Conservation (phyloP, 140 eudicot species). For the Cichorium intybus region DNA sequence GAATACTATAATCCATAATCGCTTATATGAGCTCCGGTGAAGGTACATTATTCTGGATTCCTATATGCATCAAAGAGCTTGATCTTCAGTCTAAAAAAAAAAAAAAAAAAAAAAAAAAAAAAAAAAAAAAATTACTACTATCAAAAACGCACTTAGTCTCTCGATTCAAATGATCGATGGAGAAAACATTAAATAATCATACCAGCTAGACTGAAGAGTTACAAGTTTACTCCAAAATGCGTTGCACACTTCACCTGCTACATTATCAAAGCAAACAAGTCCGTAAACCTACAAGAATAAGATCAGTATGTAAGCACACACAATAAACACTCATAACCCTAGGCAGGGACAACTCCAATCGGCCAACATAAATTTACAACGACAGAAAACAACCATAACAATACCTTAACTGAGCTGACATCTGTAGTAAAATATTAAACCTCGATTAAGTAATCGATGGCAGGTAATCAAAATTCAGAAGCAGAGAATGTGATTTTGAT, state of each 20-base stretch:
- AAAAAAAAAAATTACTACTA: background rate
- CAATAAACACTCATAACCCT: slow-evolving; percentile 17
- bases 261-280: background rate
- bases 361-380: background rate
- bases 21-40: background rate
- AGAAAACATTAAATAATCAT: background rate
- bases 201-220: background rate
- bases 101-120: no score
- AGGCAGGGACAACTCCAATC: slow-evolving; percentile 1
- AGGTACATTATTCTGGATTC: background rate
- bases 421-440: slow-evolving; percentile 15
- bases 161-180: background rate
- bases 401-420: slow-evolving; percentile 9
- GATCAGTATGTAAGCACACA: slow-evolving; percentile 13
- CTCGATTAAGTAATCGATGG: no score
- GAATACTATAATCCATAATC: background rate
- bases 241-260: background rate
- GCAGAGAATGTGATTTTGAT: no score
- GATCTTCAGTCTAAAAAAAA: background rate
- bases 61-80: background rate
- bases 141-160: background rate
- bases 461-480: no score
- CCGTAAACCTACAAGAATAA: background rate
- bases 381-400: background rate
- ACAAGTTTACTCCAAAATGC: background rate